phyloP scores from a whole-genome alignment of 768 basidiomycete species.

The Cystofilobasidium bisporidii region DNA sequence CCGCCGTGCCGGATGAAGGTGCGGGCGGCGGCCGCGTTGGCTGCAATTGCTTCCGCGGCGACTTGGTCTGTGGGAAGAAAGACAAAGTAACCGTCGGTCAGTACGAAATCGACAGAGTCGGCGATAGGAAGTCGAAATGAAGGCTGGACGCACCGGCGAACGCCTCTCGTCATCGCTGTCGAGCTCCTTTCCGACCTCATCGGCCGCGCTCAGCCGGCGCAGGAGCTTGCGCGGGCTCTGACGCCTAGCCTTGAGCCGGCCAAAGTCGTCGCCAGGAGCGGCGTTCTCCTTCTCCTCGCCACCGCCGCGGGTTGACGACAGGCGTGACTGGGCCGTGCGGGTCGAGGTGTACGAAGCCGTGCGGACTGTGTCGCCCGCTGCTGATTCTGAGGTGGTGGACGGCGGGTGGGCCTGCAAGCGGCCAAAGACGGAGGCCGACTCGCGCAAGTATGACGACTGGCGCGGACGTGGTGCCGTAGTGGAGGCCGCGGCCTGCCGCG shows the following conservation, averaged over 20 bases:
- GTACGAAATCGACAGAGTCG: too few species aligned
- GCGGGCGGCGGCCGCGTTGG: conserved; percentile 43
- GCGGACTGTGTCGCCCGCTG: neutral
- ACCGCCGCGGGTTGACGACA: neutral
- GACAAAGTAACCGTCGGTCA: neutral
- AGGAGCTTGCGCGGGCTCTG: conserved; percentile 46
- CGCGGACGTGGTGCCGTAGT: conserved; percentile 8
- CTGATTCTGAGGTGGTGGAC: neutral
- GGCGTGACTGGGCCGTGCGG: neutral
- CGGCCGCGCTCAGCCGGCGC: conserved; percentile 42
- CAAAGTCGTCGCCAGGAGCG: neutral
- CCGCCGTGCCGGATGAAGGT: neutral
- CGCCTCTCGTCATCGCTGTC: neutral
- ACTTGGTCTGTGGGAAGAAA: neutral
- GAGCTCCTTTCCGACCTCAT: conserved; percentile 42
- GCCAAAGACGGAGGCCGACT: conserved; percentile 8
- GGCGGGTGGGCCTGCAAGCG: conserved; percentile 6
- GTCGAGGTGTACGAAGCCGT: conserved; percentile 5
- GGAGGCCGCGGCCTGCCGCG: neutral
- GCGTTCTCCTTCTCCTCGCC: conserved; percentile 22
- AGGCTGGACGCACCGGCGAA: neutral
- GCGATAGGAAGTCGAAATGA: too few species aligned
- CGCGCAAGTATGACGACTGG: conserved; percentile 20
- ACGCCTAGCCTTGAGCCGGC: conserved; percentile 28
- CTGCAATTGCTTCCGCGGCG: conserved; percentile 34